Evolutionary conservation across 352 stramenopile species (phyloP), one percentile per base, ranked within the genome.

Genomic region (Globisporangium abappressorium): DNA sequence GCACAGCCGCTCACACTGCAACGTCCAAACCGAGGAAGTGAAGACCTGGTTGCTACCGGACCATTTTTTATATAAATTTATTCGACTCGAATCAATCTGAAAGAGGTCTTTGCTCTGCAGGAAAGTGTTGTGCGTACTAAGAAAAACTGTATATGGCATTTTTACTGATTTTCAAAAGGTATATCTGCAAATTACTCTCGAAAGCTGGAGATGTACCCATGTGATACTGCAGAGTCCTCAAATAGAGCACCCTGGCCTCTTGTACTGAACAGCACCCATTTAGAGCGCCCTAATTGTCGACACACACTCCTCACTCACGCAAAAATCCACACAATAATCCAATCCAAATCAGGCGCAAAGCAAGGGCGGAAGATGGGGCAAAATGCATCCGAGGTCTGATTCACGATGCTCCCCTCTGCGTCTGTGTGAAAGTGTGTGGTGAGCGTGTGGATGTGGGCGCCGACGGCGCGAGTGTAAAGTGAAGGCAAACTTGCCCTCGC

Each of bases 21-120:
- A 38, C 53, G 53, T 58, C 43, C 24, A 58, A 34, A 46, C 28
- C 33, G n/a, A 63, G 14, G 51, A 55, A 14, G 53, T 61, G 63
- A 56, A 55, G 63, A 53, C 28, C 15, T 58, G 43, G 62, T 47
- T 47, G 38, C 38, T 47, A 47, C 38, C 12, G 38, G 38, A 47
- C 38, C 38, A 47, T 47, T 18, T 47, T 18, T 18, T 9, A 2
- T 2, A 5, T 9, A 2, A 36, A 0, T 36, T n/a, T 12, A 38
- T 8, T 4, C 1, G 34, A 12, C 34, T 12, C 0, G 0, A 2
- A 38, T 4, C 34, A 38, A 38, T 38, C 1, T 9, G 1, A 38
- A 12, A 38, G 34, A 38, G 34, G 34, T 8, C 8, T 38, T 12
- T 33, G 28, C 3, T 33, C 28, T 33, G 2, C 28, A 33, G 28